phyloP scores from a whole-genome alignment of 768 basidiomycete species.

The Boletus fagicola region DNA sequence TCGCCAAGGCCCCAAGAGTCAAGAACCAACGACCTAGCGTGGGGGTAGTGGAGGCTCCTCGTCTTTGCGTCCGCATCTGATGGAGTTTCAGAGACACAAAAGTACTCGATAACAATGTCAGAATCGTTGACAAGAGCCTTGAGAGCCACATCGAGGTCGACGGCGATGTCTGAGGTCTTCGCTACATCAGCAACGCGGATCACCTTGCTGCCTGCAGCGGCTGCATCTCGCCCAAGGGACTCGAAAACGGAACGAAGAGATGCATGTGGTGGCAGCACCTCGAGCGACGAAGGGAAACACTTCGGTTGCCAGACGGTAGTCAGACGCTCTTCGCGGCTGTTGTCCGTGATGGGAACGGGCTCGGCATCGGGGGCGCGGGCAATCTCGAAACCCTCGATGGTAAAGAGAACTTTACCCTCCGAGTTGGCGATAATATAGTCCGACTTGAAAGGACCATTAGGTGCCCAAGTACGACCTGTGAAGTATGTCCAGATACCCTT shows the following conservation, averaged over 20 bases:
- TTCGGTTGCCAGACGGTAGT: constrained; percentile 34
- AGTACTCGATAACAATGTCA: constrained; percentile 18
- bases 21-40: constrained; percentile 18
- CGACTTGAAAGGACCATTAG: constrained; percentile 23
- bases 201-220: constrained; percentile 19
- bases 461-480: constrained; percentile 22
- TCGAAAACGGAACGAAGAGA: constrained; percentile 20
- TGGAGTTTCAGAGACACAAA: constrained; percentile 17
- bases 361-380: constrained; percentile 31
- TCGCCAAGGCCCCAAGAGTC: constrained; percentile 20
- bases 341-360: constrained; percentile 26
- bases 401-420: constrained; percentile 32
- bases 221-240: constrained; percentile 16
- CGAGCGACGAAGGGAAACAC: constrained; percentile 23
- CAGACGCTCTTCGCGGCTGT: constrained; percentile 30
- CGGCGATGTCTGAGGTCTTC: constrained; percentile 17
- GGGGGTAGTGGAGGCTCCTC: constrained; percentile 5
- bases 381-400: constrained; percentile 36
- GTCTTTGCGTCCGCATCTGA: constrained; percentile 28
- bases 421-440: constrained; percentile 31
- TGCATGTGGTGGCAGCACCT: background rate
- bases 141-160: constrained; percentile 17
- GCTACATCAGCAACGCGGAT: constrained; percentile 28
- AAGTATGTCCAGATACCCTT: constrained; percentile 34
- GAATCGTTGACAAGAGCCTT: constrained; percentile 16